These are phyloP conservation scores for Citrus cavaleriei DNA, from an alignment of 345 rosid species.

Conservation along the genomic window DNA sequence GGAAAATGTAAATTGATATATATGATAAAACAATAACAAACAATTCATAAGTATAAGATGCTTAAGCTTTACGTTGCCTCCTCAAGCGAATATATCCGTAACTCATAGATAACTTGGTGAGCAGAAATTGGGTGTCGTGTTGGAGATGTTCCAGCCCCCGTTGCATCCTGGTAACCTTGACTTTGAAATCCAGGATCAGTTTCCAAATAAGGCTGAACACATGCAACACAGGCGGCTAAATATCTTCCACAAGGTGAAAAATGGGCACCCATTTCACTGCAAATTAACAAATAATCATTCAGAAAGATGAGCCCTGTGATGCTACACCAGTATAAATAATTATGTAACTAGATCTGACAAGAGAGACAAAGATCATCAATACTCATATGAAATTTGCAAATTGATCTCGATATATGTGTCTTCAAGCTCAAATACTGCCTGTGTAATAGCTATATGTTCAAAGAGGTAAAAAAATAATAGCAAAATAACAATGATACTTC, in stretches of 20 bases:
- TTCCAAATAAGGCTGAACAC: conserved; percentile 76
- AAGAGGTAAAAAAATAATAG: not conserved
- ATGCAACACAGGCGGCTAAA: conserved; percentile 96
- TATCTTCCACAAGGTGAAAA: conserved; percentile 97
- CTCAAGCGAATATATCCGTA: conserved; percentile 90
- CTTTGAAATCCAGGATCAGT: conserved; percentile 73
- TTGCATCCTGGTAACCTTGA: conserved; percentile 47
- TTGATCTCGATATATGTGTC: not conserved
- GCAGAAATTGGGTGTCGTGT: conserved; percentile 91
- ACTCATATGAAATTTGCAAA: not conserved
- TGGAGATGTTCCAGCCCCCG: conserved; percentile 81
- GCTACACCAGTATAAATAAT: not conserved
- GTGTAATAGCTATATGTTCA: not conserved
- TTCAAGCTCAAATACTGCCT: conserved; percentile 2
- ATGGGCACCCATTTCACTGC: conserved; percentile 99
- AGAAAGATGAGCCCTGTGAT: not conserved
- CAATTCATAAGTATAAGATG: conserved; percentile 3
- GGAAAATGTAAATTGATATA: conserved; percentile 39
- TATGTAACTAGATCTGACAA: not conserved
- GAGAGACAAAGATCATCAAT: not conserved
- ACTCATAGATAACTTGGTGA: conserved; percentile 91
- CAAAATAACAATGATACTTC: not conserved
- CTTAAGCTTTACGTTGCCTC: conserved; percentile 71
- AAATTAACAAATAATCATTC: conserved; percentile 15
- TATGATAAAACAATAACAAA: not conserved